Evolutionary conservation across 2,329 filamentous ascomycete genomes (phyloP), one percentile per base, ranked within the genome.

Genomic region (Chrysoporthe puriensis): DNA sequence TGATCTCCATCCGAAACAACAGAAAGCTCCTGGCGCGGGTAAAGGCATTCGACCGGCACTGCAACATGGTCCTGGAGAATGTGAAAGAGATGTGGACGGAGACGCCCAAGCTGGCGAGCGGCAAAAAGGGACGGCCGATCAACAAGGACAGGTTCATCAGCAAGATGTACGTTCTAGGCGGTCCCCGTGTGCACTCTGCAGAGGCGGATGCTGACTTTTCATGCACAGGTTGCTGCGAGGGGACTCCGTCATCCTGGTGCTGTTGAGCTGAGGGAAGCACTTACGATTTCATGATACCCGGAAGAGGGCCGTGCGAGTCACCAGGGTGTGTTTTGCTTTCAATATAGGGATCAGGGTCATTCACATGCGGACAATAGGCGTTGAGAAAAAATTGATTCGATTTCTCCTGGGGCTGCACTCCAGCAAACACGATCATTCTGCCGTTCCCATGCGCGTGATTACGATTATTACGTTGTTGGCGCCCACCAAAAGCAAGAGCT

Each of bases 11-110:
- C 83, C 94, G 96, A 73, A 97, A 97, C 88, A 98, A 98, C 85
- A 92, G 95, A 81, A 99, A 99, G 85, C 87, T 99, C 60, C 90
- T 99, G 66, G 96, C 95, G 63, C 91, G 96, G 72, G 95, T 99
- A 77, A 99, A 99, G 85, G 96, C 96, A 7, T 99, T 99, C 79
- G 96, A 99, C 82, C 88, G 96, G 70, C 96, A 99, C 82, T 98
- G 94, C 88, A 99, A 99, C 83, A 98, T 99, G 96, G 92, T 97
- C 3, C 85, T 97, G 60, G 94, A 97, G 84, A 97, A 97, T 74
- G 94, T 96, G 56, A 96, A 96, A 86, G 96, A 99, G 83, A 98
- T 99, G 95, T 99, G 96, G 96, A 97, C 94, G 11, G 96, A 99
- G 83, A 96, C 92, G 66, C 94, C 95, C 61, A 85, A 89, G 70